These are phyloP conservation scores for Zygnema circumcarinatum DNA, from an alignment of 139 green algal species.

Conservation along the genomic window DNA sequence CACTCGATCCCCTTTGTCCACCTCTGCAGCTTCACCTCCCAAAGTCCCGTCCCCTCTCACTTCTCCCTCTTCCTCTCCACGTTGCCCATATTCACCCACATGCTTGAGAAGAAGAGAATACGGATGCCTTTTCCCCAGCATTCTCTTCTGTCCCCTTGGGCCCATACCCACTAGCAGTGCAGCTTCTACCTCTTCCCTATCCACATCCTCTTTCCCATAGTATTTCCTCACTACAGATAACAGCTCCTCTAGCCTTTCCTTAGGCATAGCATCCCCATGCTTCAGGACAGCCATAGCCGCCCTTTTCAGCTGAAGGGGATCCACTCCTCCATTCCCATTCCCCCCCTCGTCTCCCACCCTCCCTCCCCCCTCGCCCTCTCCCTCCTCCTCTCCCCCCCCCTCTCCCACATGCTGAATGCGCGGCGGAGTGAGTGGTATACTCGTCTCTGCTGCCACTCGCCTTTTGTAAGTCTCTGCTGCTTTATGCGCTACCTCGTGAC, in stretches of 20 bases:
- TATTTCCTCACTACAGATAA: slow-evolving; percentile 31
- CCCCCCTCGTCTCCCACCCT: background rate
- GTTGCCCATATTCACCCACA: background rate
- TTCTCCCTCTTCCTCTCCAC: slow-evolving; percentile 10
- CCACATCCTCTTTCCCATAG: slow-evolving; percentile 27
- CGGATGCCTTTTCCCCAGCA: background rate
- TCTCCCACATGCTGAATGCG: slow-evolving; percentile 10
- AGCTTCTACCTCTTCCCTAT: slow-evolving; percentile 24
- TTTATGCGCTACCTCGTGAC: slow-evolving; percentile 57
- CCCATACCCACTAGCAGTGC: slow-evolving; percentile 27
- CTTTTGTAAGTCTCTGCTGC: slow-evolving; percentile 41
- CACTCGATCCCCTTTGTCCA: background rate
- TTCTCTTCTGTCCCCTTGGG: slow-evolving; percentile 21
- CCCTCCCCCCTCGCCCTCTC: background rate
- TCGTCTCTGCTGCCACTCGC: slow-evolving; percentile 29
- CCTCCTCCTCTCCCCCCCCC: background rate
- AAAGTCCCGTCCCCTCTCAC: background rate
- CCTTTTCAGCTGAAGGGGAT: slow-evolving; percentile 19
- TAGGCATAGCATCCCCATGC: slow-evolving; percentile 36
- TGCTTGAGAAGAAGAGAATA: slow-evolving; percentile 15
- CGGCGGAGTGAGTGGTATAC: slow-evolving; percentile 38
- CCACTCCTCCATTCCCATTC: slow-evolving; percentile 3
- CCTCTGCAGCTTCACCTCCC: background rate
- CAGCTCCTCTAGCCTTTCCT: slow-evolving; percentile 36
- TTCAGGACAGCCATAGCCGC: slow-evolving; percentile 33